These are phyloP conservation scores for Fusarium gaditjirri DNA, from an alignment of 2,329 filamentous ascomycete species.

Conservation along the genomic window DNA sequence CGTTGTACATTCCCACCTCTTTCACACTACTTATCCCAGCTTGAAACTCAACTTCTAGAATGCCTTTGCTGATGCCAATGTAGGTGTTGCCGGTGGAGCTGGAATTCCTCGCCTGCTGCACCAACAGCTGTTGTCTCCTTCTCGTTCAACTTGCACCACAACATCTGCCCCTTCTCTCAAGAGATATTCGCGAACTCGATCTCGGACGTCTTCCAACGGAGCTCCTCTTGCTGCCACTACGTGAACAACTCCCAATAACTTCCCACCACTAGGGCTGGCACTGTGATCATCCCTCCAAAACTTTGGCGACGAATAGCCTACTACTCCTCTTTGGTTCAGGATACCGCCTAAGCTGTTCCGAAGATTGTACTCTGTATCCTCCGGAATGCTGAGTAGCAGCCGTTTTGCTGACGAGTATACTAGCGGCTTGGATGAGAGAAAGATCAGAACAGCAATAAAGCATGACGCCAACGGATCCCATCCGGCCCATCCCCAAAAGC, in stretches of 20 bases:
- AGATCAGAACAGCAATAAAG: slow-evolving; percentile 91
- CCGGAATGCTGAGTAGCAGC: slow-evolving; percentile 85
- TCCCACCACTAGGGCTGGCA: slow-evolving; percentile 56
- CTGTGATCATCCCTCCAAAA: slow-evolving; percentile 88
- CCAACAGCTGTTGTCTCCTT: slow-evolving; percentile 77
- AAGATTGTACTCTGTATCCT: slow-evolving; percentile 86
- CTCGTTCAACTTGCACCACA: slow-evolving; percentile 87
- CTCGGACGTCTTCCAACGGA: slow-evolving; percentile 83
- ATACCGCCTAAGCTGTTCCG: slow-evolving; percentile 88
- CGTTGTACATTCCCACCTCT: slow-evolving; percentile 9
- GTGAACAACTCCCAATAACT: slow-evolving; percentile 85
- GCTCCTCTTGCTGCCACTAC: slow-evolving; percentile 78
- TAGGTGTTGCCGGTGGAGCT: slow-evolving; percentile 44
- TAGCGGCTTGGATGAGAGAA: slow-evolving; percentile 88
- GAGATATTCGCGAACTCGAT: slow-evolving; percentile 79
- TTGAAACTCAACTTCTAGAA: slow-evolving; percentile 44
- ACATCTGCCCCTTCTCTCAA: slow-evolving; percentile 79
- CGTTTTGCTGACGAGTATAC: slow-evolving; percentile 86
- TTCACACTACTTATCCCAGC: slow-evolving; percentile 15
- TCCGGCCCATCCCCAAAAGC: slow-evolving; percentile 88
- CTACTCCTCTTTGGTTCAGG: slow-evolving; percentile 82
- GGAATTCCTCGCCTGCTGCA: slow-evolving; percentile 54
- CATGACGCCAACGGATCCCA: slow-evolving; percentile 96
- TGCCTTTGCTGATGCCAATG: slow-evolving; percentile 47
- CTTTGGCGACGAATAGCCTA: slow-evolving; percentile 84